phyloP scores from a whole-genome alignment of 2,329 filamentous ascomycete genomes.

The Alternaria metachromatica region DNA sequence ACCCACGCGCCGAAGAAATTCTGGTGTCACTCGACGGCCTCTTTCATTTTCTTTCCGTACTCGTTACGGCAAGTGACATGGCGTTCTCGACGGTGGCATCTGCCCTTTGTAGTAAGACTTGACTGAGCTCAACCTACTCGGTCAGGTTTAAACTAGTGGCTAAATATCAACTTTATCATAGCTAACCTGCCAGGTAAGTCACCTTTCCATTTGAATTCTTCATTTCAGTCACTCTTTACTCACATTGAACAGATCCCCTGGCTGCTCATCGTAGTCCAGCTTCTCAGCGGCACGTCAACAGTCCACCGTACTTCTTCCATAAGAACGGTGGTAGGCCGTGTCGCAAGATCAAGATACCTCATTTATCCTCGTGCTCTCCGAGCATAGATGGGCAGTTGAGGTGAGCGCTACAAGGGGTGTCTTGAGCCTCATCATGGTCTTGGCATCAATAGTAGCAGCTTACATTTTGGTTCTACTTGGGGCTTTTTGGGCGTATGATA shows the following conservation, averaged over 20 bases:
- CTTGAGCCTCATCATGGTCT: neutral
- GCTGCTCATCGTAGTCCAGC: neutral
- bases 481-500: neutral
- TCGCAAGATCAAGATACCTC: conserved; percentile 4
- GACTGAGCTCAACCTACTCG: neutral
- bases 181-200: neutral
- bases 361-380: neutral
- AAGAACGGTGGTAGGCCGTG: neutral
- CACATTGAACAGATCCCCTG: neutral
- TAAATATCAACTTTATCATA: neutral
- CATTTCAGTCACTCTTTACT: neutral
- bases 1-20: neutral
- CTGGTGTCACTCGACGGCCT: neutral
- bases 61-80: neutral
- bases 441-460: neutral
- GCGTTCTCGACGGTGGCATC: neutral
- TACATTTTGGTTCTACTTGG: neutral
- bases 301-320: neutral
- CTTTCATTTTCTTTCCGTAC: neutral
- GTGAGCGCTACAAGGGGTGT: neutral
- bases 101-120: neutral
- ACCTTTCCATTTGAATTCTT: rapidly evolving
- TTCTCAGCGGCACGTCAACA: neutral
- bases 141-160: neutral
- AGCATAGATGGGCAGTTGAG: neutral